Conservation (phyloP, 495 filamentous ascomycete species). For the Massariosphaeria phaeospora region DNA sequence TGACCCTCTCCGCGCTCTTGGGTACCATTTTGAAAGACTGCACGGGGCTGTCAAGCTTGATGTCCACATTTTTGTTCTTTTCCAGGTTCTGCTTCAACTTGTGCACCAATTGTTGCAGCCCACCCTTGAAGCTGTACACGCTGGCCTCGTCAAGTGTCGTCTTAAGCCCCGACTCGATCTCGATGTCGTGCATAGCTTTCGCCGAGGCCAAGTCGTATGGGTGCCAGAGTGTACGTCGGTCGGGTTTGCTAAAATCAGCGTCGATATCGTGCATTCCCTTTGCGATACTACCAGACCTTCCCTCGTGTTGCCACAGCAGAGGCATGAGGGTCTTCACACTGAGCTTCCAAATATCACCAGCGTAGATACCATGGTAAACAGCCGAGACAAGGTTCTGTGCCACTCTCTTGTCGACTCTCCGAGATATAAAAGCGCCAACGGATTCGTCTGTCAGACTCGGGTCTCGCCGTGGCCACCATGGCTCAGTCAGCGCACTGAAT, state of each 20-base stretch:
- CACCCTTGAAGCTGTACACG: conserved; percentile 58
- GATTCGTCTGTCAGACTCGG: conserved; percentile 57
- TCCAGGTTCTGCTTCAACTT: conserved; percentile 46
- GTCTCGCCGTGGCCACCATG: conserved; percentile 42
- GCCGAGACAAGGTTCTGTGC: conserved; percentile 75
- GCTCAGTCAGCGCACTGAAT: conserved; percentile 47
- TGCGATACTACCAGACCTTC: conserved; percentile 35
- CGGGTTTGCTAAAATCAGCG: background rate
- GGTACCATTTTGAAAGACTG: background rate
- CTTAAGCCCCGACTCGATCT: conserved; percentile 18
- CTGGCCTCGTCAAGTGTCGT: conserved; percentile 43
- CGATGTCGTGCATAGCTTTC: conserved; percentile 1
- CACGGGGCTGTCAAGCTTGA: conserved; percentile 48
- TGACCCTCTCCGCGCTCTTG: background rate
- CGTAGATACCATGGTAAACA: conserved; percentile 85
- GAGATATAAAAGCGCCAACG: conserved; percentile 61
- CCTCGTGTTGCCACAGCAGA: conserved; percentile 50
- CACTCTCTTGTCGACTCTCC: conserved; percentile 51
- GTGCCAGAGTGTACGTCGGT: background rate
- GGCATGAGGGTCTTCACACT: conserved; percentile 64
- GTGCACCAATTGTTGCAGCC: conserved; percentile 52
- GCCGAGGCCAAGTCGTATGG: conserved; percentile 5
- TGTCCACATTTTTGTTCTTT: conserved; percentile 48
- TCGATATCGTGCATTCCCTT: background rate
- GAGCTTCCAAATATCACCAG: conserved; percentile 79